phyloP scores from a whole-genome alignment of 2,329 filamentous ascomycete genomes.

The Colletotrichum sidae region DNA sequence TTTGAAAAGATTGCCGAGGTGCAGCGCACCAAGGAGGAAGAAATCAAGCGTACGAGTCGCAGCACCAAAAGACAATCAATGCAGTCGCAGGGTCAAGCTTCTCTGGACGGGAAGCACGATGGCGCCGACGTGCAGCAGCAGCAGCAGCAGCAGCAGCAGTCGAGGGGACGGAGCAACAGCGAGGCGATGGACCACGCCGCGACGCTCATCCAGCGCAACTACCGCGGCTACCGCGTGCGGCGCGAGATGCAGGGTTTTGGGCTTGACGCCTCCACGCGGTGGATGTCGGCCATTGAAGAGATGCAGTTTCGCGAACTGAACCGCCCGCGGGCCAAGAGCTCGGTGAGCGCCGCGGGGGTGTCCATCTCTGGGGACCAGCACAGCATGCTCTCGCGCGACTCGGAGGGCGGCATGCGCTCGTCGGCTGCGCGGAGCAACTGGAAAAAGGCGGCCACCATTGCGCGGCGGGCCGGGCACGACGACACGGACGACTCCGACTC shows the following conservation, averaged over 20 bases:
- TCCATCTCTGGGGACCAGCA: slow-evolving; percentile 28
- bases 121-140: slow-evolving; percentile 15
- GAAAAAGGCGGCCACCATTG: slow-evolving; percentile 79
- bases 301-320: slow-evolving; percentile 65
- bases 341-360: slow-evolving; percentile 40
- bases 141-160: slow-evolving; percentile 1
- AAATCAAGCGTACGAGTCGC: slow-evolving; percentile 54
- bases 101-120: slow-evolving; percentile 17
- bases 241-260: slow-evolving; percentile 77
- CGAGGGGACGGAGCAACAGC: slow-evolving; percentile 19
- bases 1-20: slow-evolving; percentile 61
- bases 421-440: slow-evolving; percentile 74
- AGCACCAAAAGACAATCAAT: slow-evolving; percentile 51
- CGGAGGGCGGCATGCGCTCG: slow-evolving; percentile 36
- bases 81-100: slow-evolving; percentile 42
- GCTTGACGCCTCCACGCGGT: slow-evolving; percentile 76
- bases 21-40: slow-evolving; percentile 60
- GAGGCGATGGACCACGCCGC: slow-evolving; percentile 58
- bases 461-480: slow-evolving; percentile 78
- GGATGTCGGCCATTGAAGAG: slow-evolving; percentile 74
- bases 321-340: slow-evolving; percentile 53
- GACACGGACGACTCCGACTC: slow-evolving; percentile 60
- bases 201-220: slow-evolving; percentile 75
- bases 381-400: slow-evolving; percentile 29
- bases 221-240: slow-evolving; percentile 80